Evolutionary conservation across 75 land plant species (phyloP).

Genomic region (Picea glauca): DNA sequence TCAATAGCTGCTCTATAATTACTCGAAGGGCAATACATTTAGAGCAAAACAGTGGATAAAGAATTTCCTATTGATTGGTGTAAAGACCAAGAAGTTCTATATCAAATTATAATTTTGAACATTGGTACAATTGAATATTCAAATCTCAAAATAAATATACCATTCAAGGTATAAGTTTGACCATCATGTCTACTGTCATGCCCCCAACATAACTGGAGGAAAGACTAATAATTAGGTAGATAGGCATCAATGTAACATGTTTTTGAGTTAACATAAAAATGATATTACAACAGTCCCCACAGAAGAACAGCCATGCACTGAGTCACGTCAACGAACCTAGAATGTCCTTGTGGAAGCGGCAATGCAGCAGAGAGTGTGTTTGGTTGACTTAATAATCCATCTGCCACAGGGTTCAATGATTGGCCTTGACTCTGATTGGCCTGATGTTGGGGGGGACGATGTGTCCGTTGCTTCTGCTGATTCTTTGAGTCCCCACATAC

Average conservation of each 20-base stretch:
- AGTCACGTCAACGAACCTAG: slow-evolving; percentile 70
- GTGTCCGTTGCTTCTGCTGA: slow-evolving; percentile 36
- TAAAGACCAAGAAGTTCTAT: neutral
- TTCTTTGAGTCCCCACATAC: slow-evolving; percentile 20
- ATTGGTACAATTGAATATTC: neutral
- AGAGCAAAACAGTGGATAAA: neutral
- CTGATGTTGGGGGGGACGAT: slow-evolving; percentile 39
- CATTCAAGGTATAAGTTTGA: neutral
- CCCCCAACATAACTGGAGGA: slow-evolving; percentile 7
- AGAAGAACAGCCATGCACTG: slow-evolving; percentile 10
- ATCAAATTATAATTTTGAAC: neutral
- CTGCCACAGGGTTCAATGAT: slow-evolving; percentile 18
- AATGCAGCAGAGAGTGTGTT: slow-evolving; percentile 40
- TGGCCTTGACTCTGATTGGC: slow-evolving; percentile 45
- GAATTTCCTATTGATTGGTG: neutral
- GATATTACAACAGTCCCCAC: slow-evolving; percentile 6
- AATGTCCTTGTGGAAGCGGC: slow-evolving; percentile 81
- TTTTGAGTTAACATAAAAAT: neutral
- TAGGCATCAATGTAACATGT: neutral
- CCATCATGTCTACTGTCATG: neutral
- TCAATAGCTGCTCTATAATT: neutral
- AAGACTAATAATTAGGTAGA: neutral
- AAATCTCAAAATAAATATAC: neutral
- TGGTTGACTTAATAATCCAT: slow-evolving; percentile 41
- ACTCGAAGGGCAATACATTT: neutral